Evolutionary conservation across 1,284 basidiomycete species (phyloP).

Genomic region (Rhodotorula sp.): DNA sequence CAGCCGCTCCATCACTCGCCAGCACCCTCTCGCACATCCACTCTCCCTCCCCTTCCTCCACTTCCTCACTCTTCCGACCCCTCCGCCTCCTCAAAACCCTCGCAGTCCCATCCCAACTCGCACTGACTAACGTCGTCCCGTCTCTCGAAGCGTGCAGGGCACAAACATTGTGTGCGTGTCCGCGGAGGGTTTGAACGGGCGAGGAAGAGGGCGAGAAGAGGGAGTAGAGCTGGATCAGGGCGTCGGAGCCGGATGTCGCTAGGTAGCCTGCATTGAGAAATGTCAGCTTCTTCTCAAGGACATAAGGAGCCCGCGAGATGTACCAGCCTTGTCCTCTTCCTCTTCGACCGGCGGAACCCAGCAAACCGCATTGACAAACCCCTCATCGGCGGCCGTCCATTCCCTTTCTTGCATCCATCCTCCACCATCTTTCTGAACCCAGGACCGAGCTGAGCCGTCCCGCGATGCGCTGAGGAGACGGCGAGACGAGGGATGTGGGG

Average conservation of each 20-base stretch:
- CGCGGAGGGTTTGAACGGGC: constrained; percentile 51
- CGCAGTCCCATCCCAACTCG: constrained; percentile 95
- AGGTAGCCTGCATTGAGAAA: constrained; percentile 62
- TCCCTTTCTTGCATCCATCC: constrained; percentile 6
- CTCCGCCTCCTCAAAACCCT: constrained; percentile 68
- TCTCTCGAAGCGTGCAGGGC: constrained; percentile 67
- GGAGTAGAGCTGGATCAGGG: constrained; percentile 61
- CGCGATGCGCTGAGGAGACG: constrained; percentile 78
- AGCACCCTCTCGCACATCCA: constrained; percentile 66
- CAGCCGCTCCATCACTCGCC: constrained; percentile 80
- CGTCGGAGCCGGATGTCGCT: constrained; percentile 78
- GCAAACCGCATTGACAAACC: constrained; percentile 72
- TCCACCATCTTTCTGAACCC: constrained; percentile 54
- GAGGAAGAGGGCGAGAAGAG: constrained; percentile 53
- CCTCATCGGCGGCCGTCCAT: constrained; percentile 52
- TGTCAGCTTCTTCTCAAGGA: neutral
- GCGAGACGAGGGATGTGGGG: neutral
- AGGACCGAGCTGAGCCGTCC: constrained; percentile 81
- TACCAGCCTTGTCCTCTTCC: neutral
- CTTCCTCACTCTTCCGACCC: neutral
- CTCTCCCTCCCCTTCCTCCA: constrained; percentile 46
- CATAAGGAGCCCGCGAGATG: constrained; percentile 1
- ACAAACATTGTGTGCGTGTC: constrained; percentile 92
- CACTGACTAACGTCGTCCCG: constrained; percentile 68
- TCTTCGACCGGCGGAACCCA: constrained; percentile 23